Conservation (phyloP, 805 yeast genomes). For the Tetrapisispora pingtungensis region DNA sequence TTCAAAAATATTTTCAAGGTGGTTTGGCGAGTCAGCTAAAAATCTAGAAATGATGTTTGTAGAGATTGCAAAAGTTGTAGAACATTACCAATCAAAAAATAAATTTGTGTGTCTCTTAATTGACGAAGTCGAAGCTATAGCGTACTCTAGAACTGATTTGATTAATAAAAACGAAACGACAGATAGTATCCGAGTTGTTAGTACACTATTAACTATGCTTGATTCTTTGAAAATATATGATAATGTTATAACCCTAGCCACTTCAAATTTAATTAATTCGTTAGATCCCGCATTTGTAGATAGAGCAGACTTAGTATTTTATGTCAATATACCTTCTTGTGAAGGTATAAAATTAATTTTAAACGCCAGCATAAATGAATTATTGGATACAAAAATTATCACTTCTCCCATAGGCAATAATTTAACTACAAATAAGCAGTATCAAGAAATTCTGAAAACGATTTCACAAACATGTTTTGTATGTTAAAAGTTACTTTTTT, state of each 20-base stretch:
- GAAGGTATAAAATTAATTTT: slow-evolving; percentile 26
- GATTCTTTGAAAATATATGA: slow-evolving; percentile 31
- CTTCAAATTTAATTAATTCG: slow-evolving; percentile 32
- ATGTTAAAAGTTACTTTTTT: slow-evolving; percentile 10
- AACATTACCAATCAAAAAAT: slow-evolving; percentile 7
- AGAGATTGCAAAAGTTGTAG: slow-evolving; percentile 24
- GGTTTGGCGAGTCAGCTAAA: slow-evolving; percentile 39
- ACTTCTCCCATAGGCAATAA: slow-evolving; percentile 1
- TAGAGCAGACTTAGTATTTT: slow-evolving; percentile 32
- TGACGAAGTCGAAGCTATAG: slow-evolving; percentile 40
- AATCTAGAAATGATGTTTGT: slow-evolving; percentile 31
- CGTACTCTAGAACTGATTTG: slow-evolving; percentile 31
- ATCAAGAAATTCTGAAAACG: slow-evolving; percentile 7
- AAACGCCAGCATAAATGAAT: slow-evolving; percentile 20
- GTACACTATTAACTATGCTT: slow-evolving; percentile 34
- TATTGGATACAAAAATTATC: slow-evolving; percentile 14
- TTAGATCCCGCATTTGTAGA: slow-evolving; percentile 38
- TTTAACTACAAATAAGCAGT: slow-evolving; percentile 3
- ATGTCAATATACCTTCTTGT: slow-evolving; percentile 29
- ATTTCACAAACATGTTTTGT: slow-evolving; percentile 20
- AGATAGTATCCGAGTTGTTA: slow-evolving; percentile 36
- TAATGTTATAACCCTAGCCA: slow-evolving; percentile 33
- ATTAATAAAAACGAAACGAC: slow-evolving; percentile 33
- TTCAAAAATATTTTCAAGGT: slow-evolving; percentile 35
- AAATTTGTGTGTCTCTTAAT: slow-evolving; percentile 31